phyloP scores from a whole-genome alignment of 2,329 filamentous ascomycete species.

The Hymenoscyphus albidus region DNA sequence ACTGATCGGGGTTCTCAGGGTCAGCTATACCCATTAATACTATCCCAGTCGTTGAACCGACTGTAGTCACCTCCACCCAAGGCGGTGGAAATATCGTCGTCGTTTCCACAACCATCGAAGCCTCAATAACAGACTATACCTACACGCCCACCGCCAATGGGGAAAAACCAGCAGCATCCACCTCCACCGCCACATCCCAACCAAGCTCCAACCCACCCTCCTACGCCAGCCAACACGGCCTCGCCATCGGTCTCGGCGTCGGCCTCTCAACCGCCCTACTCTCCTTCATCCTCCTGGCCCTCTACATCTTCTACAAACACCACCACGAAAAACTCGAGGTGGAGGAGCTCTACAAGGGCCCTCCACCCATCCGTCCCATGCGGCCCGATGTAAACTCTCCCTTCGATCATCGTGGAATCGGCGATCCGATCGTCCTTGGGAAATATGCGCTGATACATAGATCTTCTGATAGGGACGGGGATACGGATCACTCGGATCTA shows the following conservation, averaged over 20 bases:
- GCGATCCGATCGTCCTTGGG: not conserved
- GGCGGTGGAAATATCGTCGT: not conserved
- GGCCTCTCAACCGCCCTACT: not conserved
- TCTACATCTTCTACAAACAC: not conserved
- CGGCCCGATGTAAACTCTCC: not conserved
- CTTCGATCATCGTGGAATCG: conserved; percentile 4
- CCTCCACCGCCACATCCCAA: not conserved
- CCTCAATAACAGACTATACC: not conserved
- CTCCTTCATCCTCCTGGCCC: not conserved
- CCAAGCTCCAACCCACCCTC: not conserved
- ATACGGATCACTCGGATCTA: not conserved
- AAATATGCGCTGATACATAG: not conserved
- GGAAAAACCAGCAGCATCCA: not conserved
- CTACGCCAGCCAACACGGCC: conserved; percentile 2
- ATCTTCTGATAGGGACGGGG: not conserved
- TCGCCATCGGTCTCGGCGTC: conserved; percentile 6
- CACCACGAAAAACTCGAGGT: not conserved
- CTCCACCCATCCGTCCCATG: not conserved
- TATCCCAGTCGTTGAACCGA: not conserved
- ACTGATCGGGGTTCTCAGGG: conserved; percentile 2
- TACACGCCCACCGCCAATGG: not conserved
- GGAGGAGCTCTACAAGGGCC: conserved; percentile 8
- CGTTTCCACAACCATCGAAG: not conserved
- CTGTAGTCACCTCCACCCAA: not conserved
- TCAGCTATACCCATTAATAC: not conserved